Evolutionary conservation across 176 grass and related monocot species (phyloP), one percentile per base, ranked within the genome.

Genomic region (Hordeum marinum): DNA sequence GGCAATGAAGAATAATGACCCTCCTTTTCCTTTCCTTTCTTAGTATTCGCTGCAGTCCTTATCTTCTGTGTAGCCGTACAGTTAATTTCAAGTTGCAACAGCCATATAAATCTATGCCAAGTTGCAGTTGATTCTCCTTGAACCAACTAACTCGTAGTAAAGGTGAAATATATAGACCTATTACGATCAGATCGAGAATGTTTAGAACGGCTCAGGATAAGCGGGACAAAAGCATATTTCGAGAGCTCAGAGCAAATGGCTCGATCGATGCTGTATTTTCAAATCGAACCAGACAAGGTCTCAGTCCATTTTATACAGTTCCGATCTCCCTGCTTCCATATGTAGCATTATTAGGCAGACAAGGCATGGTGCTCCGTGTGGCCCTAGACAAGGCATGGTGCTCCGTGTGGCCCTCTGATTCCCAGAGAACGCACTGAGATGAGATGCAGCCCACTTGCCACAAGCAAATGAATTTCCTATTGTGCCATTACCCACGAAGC

Each of bases 341-440:
- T 80, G 48, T 42, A 75, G 60, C 74, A 71, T 87, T 81, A 87
- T 91, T 54, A 76, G 54, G 50, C 41, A 77, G 89, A 77, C 85
- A 84, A 87, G 24, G 77, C 62, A 68, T 91, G 41, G 85, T 91
- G 85, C 61, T 80, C 31, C 1, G 25, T 76, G 77, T 87, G 76
- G 81, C 39, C 85, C 85, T 66, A 77, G 89, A 77, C 85, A 84
- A 87, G 24, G 77, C 62, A 68, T 91, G 41, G 85, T 91, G 85
- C 61, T 80, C 31, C 1, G 25, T 76, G 77, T 87, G 76, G 81
- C 39, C 85, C 85, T 66, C 29, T 62, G 62, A 69, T 87, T 63
- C 85, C 61, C 68, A n/a, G 52, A 32, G 84, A 80, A 21, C 81
- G 68, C 81, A 84, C 85, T 68, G 71, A 75, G 54, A 21, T 57